phyloP scores from a whole-genome alignment of 1,139 yeast genomes.

The Kurtzmaniella quercitrusa region DNA sequence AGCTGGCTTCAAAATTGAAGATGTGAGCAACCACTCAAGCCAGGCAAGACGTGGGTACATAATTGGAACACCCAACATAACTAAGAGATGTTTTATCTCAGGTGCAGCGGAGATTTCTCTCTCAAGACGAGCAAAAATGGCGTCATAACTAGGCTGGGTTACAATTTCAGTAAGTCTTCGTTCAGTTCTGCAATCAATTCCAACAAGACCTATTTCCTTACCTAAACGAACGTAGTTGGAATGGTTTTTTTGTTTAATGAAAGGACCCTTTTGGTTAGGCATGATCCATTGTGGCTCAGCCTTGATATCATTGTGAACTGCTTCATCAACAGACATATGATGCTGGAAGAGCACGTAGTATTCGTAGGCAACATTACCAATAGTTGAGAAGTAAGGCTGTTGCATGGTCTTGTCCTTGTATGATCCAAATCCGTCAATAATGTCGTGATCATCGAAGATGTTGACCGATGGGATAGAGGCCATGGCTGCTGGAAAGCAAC shows the following conservation, averaged over 20 bases:
- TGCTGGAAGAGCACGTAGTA: constrained; percentile 92
- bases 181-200: constrained; percentile 92
- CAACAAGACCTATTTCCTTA: constrained; percentile 62
- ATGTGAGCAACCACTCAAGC: constrained; percentile 72
- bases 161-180: constrained; percentile 62
- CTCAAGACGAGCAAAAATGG: constrained; percentile 56
- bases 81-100: constrained; percentile 67
- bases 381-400: constrained; percentile 59
- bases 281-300: constrained; percentile 59
- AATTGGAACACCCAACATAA: constrained; percentile 90
- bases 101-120: constrained; percentile 48
- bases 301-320: constrained; percentile 20
- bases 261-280: constrained; percentile 56
- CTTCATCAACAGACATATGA: constrained; percentile 54
- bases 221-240: constrained; percentile 75
- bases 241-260: constrained; percentile 58
- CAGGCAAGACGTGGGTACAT: constrained; percentile 91
- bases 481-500: constrained; percentile 68
- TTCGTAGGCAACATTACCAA: constrained; percentile 77
- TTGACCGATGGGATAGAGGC: constrained; percentile 82
- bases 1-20: constrained; percentile 59
- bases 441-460: constrained; percentile 87
- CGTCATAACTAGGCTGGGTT: constrained; percentile 50
- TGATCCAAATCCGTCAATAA: constrained; percentile 94
- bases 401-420: constrained; percentile 73